Conservation (phyloP, 768 basidiomycete species). For the Auricularia cornea region DNA sequence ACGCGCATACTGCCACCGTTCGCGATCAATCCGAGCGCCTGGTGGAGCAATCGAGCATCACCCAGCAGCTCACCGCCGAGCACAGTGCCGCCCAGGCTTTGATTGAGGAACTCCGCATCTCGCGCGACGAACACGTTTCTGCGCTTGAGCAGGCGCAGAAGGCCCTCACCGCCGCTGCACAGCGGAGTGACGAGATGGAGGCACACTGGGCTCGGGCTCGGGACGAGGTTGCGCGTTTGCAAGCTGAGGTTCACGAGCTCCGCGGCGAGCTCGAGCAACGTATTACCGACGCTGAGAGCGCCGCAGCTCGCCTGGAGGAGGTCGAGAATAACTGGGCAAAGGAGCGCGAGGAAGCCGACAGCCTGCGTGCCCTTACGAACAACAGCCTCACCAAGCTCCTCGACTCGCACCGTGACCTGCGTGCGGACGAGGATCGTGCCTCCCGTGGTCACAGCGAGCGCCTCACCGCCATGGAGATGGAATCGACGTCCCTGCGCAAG, state of each 20-base stretch:
- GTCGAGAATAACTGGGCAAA: slow-evolving; percentile 88
- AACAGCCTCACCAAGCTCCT: slow-evolving; percentile 78
- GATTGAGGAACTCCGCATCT: slow-evolving; percentile 59
- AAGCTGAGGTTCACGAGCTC: slow-evolving; percentile 69
- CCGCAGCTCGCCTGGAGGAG: slow-evolving; percentile 58
- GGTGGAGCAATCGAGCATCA: slow-evolving; percentile 59
- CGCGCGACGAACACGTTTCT: slow-evolving; percentile 77
- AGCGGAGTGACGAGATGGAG: slow-evolving; percentile 74
- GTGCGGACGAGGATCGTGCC: slow-evolving; percentile 73
- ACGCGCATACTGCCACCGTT: slow-evolving; percentile 50
- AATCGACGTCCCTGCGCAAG: slow-evolving; percentile 64
- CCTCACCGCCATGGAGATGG: slow-evolving; percentile 68
- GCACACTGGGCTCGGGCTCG: slow-evolving; percentile 60
- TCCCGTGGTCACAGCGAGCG: slow-evolving; percentile 75
- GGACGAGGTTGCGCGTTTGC: slow-evolving; percentile 60
- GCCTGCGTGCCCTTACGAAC: slow-evolving; percentile 78
- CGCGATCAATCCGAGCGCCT: slow-evolving; percentile 73
- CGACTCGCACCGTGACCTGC: slow-evolving; percentile 79
- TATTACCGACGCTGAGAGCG: slow-evolving; percentile 62
- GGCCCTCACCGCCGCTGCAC: slow-evolving; percentile 67
- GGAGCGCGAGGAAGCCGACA: slow-evolving; percentile 89
- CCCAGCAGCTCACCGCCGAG: slow-evolving; percentile 78
- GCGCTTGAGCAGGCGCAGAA: slow-evolving; percentile 78
- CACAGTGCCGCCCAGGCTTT: slow-evolving; percentile 52
- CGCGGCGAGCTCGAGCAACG: slow-evolving; percentile 74